Evolutionary conservation across 2,329 filamentous ascomycete species (phyloP).

Genomic region (Aspergillus pseudoterreus): DNA sequence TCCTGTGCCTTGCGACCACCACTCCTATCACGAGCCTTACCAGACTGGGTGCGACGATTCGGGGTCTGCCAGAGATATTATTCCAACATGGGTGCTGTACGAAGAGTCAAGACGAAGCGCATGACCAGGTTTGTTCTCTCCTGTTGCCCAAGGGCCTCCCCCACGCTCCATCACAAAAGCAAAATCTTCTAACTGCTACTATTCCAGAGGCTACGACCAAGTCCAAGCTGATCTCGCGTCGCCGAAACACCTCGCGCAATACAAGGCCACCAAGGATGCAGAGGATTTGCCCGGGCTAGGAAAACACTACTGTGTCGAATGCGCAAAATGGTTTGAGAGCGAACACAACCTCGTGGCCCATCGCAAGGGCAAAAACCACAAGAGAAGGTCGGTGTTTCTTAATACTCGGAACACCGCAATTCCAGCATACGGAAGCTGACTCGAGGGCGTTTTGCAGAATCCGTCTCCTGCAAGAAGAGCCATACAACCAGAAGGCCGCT

Average conservation of each 20-base stretch:
- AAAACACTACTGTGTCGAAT: slow-evolving; percentile 83
- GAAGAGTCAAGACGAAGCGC: slow-evolving; percentile 70
- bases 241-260: slow-evolving; percentile 74
- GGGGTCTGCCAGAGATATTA: not conserved
- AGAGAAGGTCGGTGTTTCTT: slow-evolving; percentile 63
- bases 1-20: slow-evolving; percentile 14
- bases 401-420: not conserved
- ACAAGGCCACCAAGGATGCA: slow-evolving; percentile 70
- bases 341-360: slow-evolving; percentile 73
- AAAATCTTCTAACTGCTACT: slow-evolving; percentile 19
- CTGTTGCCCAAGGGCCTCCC: not conserved
- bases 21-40: not conserved
- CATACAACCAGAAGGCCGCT: slow-evolving; percentile 80
- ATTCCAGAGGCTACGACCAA: slow-evolving; percentile 82
- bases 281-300: slow-evolving; percentile 90
- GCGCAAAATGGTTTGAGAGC: slow-evolving; percentile 93
- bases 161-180: slow-evolving; percentile 8
- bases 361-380: slow-evolving; percentile 85
- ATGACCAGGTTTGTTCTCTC: slow-evolving; percentile 54
- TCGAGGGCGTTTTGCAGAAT: slow-evolving; percentile 52
- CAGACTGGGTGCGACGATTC: not conserved
- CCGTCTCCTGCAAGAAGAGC: slow-evolving; percentile 76
- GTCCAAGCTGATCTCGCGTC: slow-evolving; percentile 77
- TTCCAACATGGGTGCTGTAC: slow-evolving; percentile 61
- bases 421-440: slow-evolving; percentile 7